These are phyloP conservation scores for Nicotiana benthamiana DNA, from an alignment of 257 asterid species.

Conservation along the genomic window DNA sequence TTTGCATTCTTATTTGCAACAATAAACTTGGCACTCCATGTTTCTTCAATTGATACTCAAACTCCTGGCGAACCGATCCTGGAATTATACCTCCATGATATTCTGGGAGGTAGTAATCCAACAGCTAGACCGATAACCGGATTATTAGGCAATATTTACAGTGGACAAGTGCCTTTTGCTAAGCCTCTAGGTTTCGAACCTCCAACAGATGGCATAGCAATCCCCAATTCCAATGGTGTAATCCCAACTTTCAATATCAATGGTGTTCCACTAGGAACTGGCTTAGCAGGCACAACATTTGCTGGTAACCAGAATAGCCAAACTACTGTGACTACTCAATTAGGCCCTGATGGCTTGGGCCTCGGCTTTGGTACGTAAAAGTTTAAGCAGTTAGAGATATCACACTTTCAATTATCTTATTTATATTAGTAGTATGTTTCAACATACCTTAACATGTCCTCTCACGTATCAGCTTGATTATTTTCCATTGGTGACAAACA, in stretches of 20 bases:
- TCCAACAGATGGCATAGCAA: conserved; percentile 48
- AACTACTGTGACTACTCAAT: conserved; percentile 10
- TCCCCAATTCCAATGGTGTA: conserved; percentile 80
- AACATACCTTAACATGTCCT: neutral
- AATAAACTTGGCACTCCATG: conserved; percentile 8
- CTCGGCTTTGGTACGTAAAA: conserved; percentile 34
- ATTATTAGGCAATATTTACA: conserved; percentile 67
- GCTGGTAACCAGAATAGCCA: conserved; percentile 24
- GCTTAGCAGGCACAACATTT: conserved; percentile 54
- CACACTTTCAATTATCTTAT: neutral
- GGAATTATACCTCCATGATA: conserved; percentile 82
- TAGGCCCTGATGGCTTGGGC: conserved; percentile 45
- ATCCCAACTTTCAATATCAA: conserved; percentile 52
- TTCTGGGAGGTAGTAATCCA: conserved; percentile 83
- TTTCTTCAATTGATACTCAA: conserved; percentile 18
- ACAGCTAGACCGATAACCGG: conserved; percentile 85
- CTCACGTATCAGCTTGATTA: neutral
- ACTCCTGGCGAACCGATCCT: conserved; percentile 26
- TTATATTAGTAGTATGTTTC: neutral
- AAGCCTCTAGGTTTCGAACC: conserved; percentile 69
- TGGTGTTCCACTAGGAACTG: conserved; percentile 76
- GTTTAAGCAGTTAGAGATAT: neutral
- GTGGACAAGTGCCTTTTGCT: conserved; percentile 91
- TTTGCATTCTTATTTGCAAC: conserved; percentile 27
- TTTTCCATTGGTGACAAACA: neutral